These are phyloP conservation scores for Hanseniaspora singularis DNA, from an alignment of 805 yeast species.

Conservation along the genomic window DNA sequence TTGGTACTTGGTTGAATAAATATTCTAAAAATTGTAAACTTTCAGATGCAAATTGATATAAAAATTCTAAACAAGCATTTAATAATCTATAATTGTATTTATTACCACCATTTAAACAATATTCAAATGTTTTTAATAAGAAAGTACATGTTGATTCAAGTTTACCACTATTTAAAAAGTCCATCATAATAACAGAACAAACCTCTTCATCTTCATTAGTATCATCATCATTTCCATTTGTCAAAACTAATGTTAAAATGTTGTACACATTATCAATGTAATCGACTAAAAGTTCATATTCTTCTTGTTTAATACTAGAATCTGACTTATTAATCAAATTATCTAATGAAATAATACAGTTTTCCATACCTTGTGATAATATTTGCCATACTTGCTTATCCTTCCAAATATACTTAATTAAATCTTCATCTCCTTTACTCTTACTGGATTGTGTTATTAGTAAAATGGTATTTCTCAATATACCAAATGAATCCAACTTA, in stretches of 20 bases:
- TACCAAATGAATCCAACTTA: constrained; percentile 68
- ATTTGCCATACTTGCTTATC: constrained; percentile 62
- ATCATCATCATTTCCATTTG: constrained; percentile 54
- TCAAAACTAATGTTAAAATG: constrained; percentile 46
- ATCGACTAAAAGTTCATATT: constrained; percentile 44
- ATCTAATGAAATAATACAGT: constrained; percentile 38
- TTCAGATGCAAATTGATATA: constrained; percentile 31
- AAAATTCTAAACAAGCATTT: constrained; percentile 28
- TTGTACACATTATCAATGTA: constrained; percentile 64
- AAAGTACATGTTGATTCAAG: constrained; percentile 18
- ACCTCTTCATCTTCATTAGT: constrained; percentile 27
- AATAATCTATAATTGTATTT: constrained; percentile 5
- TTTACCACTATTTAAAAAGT: constrained; percentile 19
- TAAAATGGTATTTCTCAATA: constrained; percentile 64
- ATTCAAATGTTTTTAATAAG: constrained; percentile 14
- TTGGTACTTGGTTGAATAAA: constrained; percentile 21
- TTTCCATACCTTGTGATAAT: constrained; percentile 41
- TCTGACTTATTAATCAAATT: constrained; percentile 18
- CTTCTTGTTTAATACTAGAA: constrained; percentile 29
- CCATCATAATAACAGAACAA: constrained; percentile 20
- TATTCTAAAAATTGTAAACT: constrained; percentile 23
- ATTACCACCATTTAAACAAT: constrained; percentile 7
- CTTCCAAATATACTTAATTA: constrained; percentile 57
- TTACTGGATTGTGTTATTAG: constrained; percentile 1
- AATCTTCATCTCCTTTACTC: constrained; percentile 57